A percentile compares a stretch with the other conserved stretches of the same genome.
phyloP scores from a whole-genome alignment of 495 filamentous ascomycete species.

The Tetracladium setigerum region DNA sequence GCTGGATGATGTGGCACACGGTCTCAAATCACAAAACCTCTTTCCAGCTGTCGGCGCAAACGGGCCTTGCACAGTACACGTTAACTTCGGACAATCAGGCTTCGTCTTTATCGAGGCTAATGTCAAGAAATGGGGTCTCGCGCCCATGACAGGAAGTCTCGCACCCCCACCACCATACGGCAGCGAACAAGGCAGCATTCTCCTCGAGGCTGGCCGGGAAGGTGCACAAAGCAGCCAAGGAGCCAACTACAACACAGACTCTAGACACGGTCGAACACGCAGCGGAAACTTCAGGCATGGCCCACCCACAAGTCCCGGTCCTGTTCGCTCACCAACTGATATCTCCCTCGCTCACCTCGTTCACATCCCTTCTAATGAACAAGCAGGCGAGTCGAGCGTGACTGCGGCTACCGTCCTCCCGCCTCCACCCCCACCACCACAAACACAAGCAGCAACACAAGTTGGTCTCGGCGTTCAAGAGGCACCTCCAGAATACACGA shows the following conservation, averaged over 20 bases:
- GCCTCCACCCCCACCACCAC: constrained; percentile 6
- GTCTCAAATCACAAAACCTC: constrained; percentile 88
- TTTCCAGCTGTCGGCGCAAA: constrained; percentile 94
- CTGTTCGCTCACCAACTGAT: constrained; percentile 86
- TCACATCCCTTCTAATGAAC: constrained; percentile 65
- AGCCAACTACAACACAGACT: constrained; percentile 41
- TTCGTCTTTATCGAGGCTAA: constrained; percentile 99
- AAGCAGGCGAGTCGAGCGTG: constrained; percentile 64
- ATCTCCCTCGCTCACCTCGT: constrained; percentile 79
- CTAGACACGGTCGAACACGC: constrained; percentile 42
- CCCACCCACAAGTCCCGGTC: constrained; percentile 79
- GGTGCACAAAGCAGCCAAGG: constrained; percentile 46
- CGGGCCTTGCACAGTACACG: constrained; percentile 84
- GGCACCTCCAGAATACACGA: constrained; percentile 67
- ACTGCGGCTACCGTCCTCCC: constrained; percentile 18
- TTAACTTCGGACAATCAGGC: constrained; percentile 95
- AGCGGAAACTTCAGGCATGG: constrained; percentile 56
- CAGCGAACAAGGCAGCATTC: constrained; percentile 88
- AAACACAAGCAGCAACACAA: neutral
- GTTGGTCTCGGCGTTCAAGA: constrained; percentile 24
- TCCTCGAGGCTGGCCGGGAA: constrained; percentile 80
- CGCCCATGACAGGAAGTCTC: constrained; percentile 89
- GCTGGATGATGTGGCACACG: constrained; percentile 89
- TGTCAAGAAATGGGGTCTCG: constrained; percentile 98
- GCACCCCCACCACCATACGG: constrained; percentile 96